Percentiles rank a stretch among this genome's conserved stretches.
Evolutionary conservation across 129 eudicot genomes (phyloP).

Genomic region (Cynara cardunculus): DNA sequence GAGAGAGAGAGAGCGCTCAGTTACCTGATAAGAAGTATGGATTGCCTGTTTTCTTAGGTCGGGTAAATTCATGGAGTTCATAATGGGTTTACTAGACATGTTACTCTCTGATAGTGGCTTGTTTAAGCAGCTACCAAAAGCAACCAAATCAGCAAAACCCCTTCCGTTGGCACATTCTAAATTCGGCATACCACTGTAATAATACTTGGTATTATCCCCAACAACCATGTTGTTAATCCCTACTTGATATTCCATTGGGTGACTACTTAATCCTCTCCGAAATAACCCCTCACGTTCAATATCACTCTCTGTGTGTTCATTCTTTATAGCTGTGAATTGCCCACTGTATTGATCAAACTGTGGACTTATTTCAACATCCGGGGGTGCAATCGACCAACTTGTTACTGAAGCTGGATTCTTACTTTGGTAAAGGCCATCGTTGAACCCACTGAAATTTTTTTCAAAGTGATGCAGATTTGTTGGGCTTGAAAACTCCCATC

Average conservation of each 20-base stretch:
- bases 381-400: conserved; percentile 42
- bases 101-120: conserved; percentile 35
- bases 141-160: conserved; percentile 41
- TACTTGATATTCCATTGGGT: conserved; percentile 25
- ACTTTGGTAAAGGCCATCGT: conserved; percentile 30
- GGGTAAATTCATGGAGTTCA: conserved; percentile 33
- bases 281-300: conserved; percentile 20
- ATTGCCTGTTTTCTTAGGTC: conserved; percentile 37
- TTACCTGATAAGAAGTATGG: conserved; percentile 40
- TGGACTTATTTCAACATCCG: conserved; percentile 35
- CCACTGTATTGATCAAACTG: conserved; percentile 32
- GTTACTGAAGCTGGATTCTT: conserved; percentile 28
- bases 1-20: conserved; percentile 2
- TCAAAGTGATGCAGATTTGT: conserved; percentile 36
- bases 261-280: conserved; percentile 21
- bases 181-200: conserved; percentile 26
- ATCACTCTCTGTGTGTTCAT: conserved; percentile 27
- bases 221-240: conserved; percentile 20
- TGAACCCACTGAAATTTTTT: conserved; percentile 34
- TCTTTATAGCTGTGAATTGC: conserved; percentile 34
- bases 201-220: conserved; percentile 36
- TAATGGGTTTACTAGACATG: conserved; percentile 21
- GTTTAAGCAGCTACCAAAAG: conserved; percentile 32
- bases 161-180: conserved; percentile 31
- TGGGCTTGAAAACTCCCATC: conserved; percentile 46